Conservation (phyloP, 78 protist genomes). For the Dictyostelium discoideum region dicty_2.7 NC_007088.5:5146501-5147000, state of each 20-base stretch:
- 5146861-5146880: not conserved
- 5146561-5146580: conserved; percentile 49
- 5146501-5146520: not conserved
- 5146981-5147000: not conserved
- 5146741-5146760: conserved; percentile 41
- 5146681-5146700: conserved; percentile 68
- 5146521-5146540: not conserved
- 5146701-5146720: conserved; percentile 31
- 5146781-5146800: not conserved
- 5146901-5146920: not conserved
- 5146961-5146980: not conserved
- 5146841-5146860: not conserved
- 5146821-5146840: not conserved
- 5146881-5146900: not conserved
- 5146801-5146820: not conserved
- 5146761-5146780: not conserved
- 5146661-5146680: conserved; percentile 60
- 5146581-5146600: conserved; percentile 46
- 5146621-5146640: conserved; percentile 69
- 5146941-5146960: not conserved
- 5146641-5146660: conserved; percentile 40
- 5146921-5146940: not conserved
- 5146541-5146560: conserved; percentile 18
- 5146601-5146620: conserved; percentile 67
- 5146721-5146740: conserved; percentile 45